A percentile compares a stretch with the other conserved stretches of the same genome.
Conservation (phyloP, 2,329 filamentous ascomycete species). For the Aureobasidium sp. region DNA sequence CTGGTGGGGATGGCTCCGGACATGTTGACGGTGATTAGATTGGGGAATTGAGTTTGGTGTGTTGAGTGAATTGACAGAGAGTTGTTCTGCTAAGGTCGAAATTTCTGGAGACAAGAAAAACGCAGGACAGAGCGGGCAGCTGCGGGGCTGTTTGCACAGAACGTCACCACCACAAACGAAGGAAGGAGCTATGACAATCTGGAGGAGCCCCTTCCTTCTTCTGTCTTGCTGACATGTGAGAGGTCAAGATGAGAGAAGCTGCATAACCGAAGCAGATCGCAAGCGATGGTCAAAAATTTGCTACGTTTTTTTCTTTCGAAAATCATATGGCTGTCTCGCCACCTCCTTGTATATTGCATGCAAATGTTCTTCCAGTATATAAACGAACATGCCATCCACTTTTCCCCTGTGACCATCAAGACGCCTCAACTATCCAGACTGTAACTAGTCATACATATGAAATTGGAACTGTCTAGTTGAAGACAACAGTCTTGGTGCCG, state of each 20-base stretch:
- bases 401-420: background rate
- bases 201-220: background rate
- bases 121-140: background rate
- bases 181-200: constrained; percentile 2
- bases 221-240: too few relatives aligned
- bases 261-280: too few relatives aligned
- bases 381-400: background rate
- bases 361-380: background rate
- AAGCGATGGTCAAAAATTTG: too few relatives aligned
- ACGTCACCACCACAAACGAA: background rate
- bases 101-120: constrained; percentile 1
- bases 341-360: background rate
- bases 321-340: background rate
- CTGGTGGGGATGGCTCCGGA: constrained; percentile 49
- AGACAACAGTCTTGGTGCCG: constrained; percentile 71
- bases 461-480: constrained; percentile 35
- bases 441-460: background rate
- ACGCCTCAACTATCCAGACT: background rate
- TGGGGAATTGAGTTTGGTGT: background rate
- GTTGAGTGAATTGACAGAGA: background rate
- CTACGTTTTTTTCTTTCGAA: too few relatives aligned
- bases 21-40: constrained; percentile 12
- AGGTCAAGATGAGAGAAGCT: too few relatives aligned
- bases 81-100: background rate
- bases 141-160: background rate